Evolutionary conservation across 768 basidiomycete genomes (phyloP).

Genomic region (Coprinopsis strossmayeri): DNA sequence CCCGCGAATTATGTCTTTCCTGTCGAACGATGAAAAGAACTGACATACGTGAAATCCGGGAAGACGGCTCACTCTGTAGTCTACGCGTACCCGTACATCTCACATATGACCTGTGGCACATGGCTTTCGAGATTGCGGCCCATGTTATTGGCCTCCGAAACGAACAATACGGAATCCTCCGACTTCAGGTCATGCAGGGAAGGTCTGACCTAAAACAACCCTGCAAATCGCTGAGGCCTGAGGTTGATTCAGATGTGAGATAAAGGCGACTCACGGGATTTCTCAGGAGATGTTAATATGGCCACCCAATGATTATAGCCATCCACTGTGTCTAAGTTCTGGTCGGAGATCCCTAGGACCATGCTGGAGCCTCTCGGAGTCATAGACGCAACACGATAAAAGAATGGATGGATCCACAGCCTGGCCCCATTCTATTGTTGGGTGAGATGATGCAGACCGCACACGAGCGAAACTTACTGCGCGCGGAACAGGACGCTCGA

Average conservation of each 20-base stretch:
- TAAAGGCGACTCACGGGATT: slow-evolving; percentile 6
- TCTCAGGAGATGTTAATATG: slow-evolving; percentile 1
- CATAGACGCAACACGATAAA: slow-evolving; percentile 13
- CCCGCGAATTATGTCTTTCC: slow-evolving; percentile 4
- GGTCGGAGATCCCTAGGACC: slow-evolving; percentile 11
- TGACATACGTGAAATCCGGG: not conserved
- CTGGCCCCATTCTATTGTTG: slow-evolving; percentile 8
- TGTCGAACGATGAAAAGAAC: slow-evolving; percentile 2
- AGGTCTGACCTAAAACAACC: slow-evolving; percentile 2
- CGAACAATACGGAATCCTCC: slow-evolving; percentile 4
- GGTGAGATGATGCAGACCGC: slow-evolving; percentile 7
- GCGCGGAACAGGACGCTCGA: slow-evolving; percentile 12
- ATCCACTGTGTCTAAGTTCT: not conserved
- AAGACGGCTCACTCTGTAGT: slow-evolving; percentile 1
- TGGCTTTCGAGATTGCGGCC: not conserved
- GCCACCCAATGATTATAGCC: slow-evolving; percentile 10
- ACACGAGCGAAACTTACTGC: slow-evolving; percentile 10
- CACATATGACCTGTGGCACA: slow-evolving; percentile 4
- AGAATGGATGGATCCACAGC: slow-evolving; percentile 12
- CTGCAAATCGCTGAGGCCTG: no score
- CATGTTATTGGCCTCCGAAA: slow-evolving; percentile 5
- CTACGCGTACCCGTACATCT: slow-evolving; percentile 6
- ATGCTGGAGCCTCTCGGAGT: slow-evolving; percentile 12
- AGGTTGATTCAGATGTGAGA: no score
- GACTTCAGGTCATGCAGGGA: slow-evolving; percentile 1